Evolutionary conservation across 345 rosid genomes (phyloP).

Genomic region (Nasturtium officinale): DNA sequence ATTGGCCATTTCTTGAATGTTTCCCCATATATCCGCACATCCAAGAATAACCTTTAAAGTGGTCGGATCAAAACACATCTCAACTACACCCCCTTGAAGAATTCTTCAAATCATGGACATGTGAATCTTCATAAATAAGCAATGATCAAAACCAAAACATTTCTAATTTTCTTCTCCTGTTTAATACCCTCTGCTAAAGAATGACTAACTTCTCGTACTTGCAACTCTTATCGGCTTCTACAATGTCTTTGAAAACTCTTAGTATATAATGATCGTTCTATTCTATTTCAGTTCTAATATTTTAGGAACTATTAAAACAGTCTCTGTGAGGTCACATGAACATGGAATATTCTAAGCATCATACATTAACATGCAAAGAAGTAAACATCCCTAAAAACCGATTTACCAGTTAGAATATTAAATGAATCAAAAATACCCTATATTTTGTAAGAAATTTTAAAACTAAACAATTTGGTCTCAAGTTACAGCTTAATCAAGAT

Average conservation of each 20-base stretch:
- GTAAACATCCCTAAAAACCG: too few species aligned
- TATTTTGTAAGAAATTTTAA: too few species aligned
- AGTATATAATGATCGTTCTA: not conserved
- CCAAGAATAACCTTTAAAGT: not conserved
- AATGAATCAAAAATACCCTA: too few species aligned
- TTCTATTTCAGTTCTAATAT: constrained; percentile 12
- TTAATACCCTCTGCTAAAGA: not conserved
- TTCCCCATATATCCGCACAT: too few species aligned
- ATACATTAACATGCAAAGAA: too few species aligned
- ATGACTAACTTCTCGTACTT: not conserved
- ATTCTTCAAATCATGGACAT: not conserved
- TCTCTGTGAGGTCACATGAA: not conserved
- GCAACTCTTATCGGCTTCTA: not conserved
- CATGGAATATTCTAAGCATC: too few species aligned
- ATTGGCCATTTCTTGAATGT: too few species aligned
- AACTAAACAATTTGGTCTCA: too few species aligned
- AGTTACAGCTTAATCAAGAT: too few species aligned
- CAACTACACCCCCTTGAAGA: not conserved
- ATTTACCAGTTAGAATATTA: too few species aligned
- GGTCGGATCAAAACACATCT: too few species aligned
- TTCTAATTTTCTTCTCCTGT: not conserved
- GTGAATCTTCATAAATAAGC: too few species aligned
- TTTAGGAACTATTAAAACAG: constrained; percentile 2
- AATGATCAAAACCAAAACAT: not conserved
- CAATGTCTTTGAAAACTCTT: constrained; percentile 12